Conservation (phyloP, 2,329 filamentous ascomycete genomes). For the Scedosporium minutisporum region DNA sequence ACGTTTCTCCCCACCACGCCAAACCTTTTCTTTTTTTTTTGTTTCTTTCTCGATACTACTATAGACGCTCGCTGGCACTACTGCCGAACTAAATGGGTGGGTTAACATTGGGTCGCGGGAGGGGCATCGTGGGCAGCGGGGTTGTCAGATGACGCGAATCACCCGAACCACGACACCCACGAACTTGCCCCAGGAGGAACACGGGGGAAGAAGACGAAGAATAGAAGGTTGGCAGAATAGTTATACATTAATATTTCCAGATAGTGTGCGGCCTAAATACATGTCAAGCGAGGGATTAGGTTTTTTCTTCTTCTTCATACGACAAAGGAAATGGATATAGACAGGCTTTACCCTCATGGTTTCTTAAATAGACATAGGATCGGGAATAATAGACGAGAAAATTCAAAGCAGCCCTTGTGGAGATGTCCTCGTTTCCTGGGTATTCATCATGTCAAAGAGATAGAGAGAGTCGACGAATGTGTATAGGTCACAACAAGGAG, state of each 20-base stretch:
- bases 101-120: not conserved
- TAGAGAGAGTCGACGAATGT: not conserved
- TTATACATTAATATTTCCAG: not conserved
- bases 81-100: not conserved
- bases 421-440: not conserved
- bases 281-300: not conserved
- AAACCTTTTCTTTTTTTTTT: not conserved
- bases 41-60: not conserved
- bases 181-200: too few relatives aligned
- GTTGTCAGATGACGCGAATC: constrained; percentile 1
- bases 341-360: not conserved
- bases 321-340: not conserved
- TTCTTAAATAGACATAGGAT: not conserved
- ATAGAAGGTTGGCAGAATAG: not conserved
- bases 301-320: not conserved
- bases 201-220: not conserved
- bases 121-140: not conserved
- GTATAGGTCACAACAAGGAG: not conserved
- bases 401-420: not conserved
- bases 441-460: not conserved
- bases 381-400: not conserved
- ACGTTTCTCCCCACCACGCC: not conserved
- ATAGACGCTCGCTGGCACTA: not conserved
- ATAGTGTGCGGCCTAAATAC: not conserved
- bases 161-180: not conserved